phyloP scores from a whole-genome alignment of 2,329 filamentous ascomycete species.

The Aspergillus novoparasiticus region DNA sequence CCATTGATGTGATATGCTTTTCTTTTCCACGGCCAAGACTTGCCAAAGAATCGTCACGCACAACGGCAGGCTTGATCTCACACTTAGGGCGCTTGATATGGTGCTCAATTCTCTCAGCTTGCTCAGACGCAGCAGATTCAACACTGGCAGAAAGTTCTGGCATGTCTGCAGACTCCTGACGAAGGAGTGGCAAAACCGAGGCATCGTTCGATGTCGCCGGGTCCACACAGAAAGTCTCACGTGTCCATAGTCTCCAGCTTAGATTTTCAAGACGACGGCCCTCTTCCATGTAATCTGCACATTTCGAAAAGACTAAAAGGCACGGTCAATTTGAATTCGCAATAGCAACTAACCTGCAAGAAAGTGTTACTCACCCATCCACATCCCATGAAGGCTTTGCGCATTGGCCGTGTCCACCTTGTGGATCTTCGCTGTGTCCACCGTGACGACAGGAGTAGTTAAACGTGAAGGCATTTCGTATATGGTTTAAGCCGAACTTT shows the following conservation, averaged over 20 bases:
- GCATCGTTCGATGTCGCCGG: constrained; percentile 56
- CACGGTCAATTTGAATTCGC: constrained; percentile 25
- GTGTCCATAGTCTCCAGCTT: constrained; percentile 93
- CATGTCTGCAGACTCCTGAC: constrained; percentile 52
- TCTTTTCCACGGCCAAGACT: constrained; percentile 74
- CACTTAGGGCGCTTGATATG: constrained; percentile 64
- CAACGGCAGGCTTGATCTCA: constrained; percentile 60
- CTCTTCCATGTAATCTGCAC: constrained; percentile 90
- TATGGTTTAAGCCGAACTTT: constrained; percentile 22
- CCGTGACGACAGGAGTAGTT: constrained; percentile 82
- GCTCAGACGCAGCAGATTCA: constrained; percentile 69
- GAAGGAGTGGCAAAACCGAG: constrained; percentile 53
- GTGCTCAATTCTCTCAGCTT: constrained; percentile 54
- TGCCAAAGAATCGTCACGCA: constrained; percentile 57
- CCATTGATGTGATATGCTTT: constrained; percentile 88
- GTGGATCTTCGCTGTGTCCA: constrained; percentile 89
- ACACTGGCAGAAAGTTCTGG: constrained; percentile 77
- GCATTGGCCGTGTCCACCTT: constrained; percentile 92
- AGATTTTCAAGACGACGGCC: constrained; percentile 91
- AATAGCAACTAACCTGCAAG: constrained; percentile 4
- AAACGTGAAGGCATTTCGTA: constrained; percentile 77
- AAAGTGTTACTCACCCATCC: constrained; percentile 74
- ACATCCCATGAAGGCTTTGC: constrained; percentile 94
- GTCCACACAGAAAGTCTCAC: constrained; percentile 88
- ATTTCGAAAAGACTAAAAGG: constrained; percentile 81